Conservation (phyloP, 2,329 filamentous ascomycete genomes). For the Claviceps pusilla region DNA sequence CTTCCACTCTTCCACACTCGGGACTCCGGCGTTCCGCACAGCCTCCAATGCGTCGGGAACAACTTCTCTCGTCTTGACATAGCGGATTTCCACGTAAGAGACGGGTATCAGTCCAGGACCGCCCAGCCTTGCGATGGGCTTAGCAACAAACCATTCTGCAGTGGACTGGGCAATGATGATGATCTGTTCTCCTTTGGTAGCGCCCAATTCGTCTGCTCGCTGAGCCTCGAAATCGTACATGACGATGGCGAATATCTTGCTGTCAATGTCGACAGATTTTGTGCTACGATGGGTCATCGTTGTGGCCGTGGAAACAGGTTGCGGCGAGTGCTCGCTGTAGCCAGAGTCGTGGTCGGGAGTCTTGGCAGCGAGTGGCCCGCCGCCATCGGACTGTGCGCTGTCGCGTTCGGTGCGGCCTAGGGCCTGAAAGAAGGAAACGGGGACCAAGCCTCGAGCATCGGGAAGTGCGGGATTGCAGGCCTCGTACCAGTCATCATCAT, state of each 20-base stretch:
- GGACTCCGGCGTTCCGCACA: constrained; percentile 76
- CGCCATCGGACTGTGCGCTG: constrained; percentile 55
- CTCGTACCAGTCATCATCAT: constrained; percentile 95
- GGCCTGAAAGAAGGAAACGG: constrained; percentile 83
- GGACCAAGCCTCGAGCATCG: constrained; percentile 78
- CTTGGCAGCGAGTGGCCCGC: constrained; percentile 33
- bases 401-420: constrained; percentile 86
- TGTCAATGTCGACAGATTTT: constrained; percentile 44
- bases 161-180: constrained; percentile 98
- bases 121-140: constrained; percentile 93
- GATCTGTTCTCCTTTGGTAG: constrained; percentile 88
- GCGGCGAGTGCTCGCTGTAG: constrained; percentile 36
- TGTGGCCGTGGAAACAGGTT: constrained; percentile 9
- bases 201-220: constrained; percentile 87
- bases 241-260: constrained; percentile 92
- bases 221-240: constrained; percentile 95
- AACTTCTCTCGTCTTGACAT: constrained; percentile 75
- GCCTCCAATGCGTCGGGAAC: constrained; percentile 73
- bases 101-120: constrained; percentile 92
- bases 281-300: constrained; percentile 24
- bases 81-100: constrained; percentile 88
- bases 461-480: constrained; percentile 87
- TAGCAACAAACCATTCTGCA: constrained; percentile 97
- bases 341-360: constrained; percentile 78
- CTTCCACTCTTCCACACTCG: constrained; percentile 97